phyloP scores from a whole-genome alignment of 306 rosid species.

The Prunus fruticosa region DNA sequence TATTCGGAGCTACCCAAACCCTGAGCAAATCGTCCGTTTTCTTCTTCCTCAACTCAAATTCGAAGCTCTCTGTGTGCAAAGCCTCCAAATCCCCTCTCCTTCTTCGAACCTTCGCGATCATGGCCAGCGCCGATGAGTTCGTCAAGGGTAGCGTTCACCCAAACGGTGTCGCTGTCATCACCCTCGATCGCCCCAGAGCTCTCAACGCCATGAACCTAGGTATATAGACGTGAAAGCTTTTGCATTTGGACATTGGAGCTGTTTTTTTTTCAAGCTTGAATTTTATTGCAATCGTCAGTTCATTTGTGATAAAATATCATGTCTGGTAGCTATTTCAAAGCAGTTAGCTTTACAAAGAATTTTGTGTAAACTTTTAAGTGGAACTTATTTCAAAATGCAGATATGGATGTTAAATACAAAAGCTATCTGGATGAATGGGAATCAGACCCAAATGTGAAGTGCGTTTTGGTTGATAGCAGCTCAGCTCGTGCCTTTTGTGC shows the following conservation, averaged over 20 bases:
- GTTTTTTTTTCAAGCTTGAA: neutral
- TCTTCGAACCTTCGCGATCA: constrained; percentile 52
- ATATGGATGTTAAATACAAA: constrained; percentile 86
- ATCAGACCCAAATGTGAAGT: constrained; percentile 73
- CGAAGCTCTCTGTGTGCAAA: constrained; percentile 25
- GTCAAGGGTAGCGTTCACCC: constrained; percentile 69
- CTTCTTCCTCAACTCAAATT: neutral
- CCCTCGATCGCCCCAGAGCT: constrained; percentile 98
- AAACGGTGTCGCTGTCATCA: constrained; percentile 86
- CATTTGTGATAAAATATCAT: neutral
- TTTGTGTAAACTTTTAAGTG: constrained; percentile 14
- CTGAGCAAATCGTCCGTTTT: constrained; percentile 26
- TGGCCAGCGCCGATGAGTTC: constrained; percentile 73
- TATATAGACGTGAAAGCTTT: constrained; percentile 5
- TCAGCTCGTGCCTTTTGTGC: constrained; percentile 93
- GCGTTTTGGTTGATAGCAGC: constrained; percentile 86
- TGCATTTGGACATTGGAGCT: neutral
- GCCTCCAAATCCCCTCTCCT: constrained; percentile 21
- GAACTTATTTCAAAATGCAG: constrained; percentile 39
- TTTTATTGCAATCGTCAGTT: neutral
- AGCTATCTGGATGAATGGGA: constrained; percentile 93
- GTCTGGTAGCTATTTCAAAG: neutral
- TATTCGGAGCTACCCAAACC: constrained; percentile 38
- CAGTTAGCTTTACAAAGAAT: neutral
- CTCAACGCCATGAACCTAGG: constrained; percentile 97